Evolutionary conservation across 768 basidiomycete species (phyloP).

Genomic region (Russula virescens): DNA sequence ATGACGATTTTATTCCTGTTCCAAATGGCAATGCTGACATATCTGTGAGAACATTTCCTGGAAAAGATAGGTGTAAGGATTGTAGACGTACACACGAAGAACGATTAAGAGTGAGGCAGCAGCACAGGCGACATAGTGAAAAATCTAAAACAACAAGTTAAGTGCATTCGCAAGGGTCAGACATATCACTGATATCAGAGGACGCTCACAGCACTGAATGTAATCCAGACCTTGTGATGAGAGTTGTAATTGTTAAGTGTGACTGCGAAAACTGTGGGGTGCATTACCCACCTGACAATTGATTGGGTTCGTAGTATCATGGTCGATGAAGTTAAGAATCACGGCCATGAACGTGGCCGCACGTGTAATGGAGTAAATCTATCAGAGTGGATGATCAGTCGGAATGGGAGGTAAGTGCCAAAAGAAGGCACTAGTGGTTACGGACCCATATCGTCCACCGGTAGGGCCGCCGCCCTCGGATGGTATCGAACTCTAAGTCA

Average conservation of each 20-base stretch:
- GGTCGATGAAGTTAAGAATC: not conserved
- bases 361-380: constrained; percentile 17
- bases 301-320: not conserved
- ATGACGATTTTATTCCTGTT: not conserved
- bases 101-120: not conserved
- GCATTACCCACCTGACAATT: constrained; percentile 11
- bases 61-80: no score
- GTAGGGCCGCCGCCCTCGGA: not conserved
- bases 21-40: constrained; percentile 4
- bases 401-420: not conserved
- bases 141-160: not conserved
- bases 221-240: not conserved
- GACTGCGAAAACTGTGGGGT: no score
- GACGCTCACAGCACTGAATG: no score
- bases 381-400: no score
- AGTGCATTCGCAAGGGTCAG: not conserved
- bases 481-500: not conserved
- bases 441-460: constrained; percentile 16
- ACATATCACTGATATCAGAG: no score
- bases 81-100: constrained; percentile 15
- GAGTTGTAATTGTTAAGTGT: no score
- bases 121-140: not conserved
- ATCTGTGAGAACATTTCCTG: no score
- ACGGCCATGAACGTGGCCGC: not conserved
- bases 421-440: not conserved